phyloP scores from a whole-genome alignment of 805 yeast genomes.

The Wickerhamiella qilinensis region DNA sequence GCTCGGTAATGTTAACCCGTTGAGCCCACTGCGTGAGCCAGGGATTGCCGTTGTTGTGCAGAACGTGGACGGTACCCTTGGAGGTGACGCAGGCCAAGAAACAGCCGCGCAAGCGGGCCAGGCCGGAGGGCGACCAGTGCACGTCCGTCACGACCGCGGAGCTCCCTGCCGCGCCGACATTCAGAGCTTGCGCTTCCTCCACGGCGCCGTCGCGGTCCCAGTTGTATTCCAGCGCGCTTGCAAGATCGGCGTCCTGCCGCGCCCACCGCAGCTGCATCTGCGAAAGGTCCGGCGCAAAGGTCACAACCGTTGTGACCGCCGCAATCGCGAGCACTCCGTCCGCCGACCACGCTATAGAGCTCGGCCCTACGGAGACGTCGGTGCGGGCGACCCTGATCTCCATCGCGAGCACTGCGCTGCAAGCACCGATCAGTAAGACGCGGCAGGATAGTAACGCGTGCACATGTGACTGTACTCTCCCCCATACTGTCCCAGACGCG shows the following conservation, averaged over 20 bases:
- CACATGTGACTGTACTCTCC: too few relatives aligned
- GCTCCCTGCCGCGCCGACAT: neutral
- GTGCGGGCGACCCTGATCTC: conserved; percentile 4
- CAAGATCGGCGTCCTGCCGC: neutral
- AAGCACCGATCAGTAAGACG: too few relatives aligned
- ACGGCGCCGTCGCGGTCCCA: neutral
- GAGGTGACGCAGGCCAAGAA: conserved; percentile 3
- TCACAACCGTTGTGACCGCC: neutral
- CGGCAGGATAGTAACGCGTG: too few relatives aligned
- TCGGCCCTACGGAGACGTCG: conserved; percentile 1
- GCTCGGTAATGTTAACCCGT: neutral
- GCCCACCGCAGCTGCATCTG: neutral
- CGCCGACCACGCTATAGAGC: conserved; percentile 2
- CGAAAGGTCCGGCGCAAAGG: conserved; percentile 1
- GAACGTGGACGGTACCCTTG: neutral
- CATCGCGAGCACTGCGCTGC: too few relatives aligned
- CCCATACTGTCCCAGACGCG: too few relatives aligned
- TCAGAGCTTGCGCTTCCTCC: neutral
- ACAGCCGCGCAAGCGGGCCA: conserved; percentile 1
- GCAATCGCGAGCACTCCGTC: conserved; percentile 5
- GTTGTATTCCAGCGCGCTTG: neutral
- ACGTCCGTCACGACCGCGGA: conserved; percentile 1
- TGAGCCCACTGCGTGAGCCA: conserved; percentile 1
- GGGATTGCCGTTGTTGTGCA: neutral
- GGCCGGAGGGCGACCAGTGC: conserved; percentile 4